A percentile compares a stretch with the other conserved stretches of the same genome.
Conservation (phyloP, 1,139 yeast genomes). For the Taiozyma sp. region DNA sequence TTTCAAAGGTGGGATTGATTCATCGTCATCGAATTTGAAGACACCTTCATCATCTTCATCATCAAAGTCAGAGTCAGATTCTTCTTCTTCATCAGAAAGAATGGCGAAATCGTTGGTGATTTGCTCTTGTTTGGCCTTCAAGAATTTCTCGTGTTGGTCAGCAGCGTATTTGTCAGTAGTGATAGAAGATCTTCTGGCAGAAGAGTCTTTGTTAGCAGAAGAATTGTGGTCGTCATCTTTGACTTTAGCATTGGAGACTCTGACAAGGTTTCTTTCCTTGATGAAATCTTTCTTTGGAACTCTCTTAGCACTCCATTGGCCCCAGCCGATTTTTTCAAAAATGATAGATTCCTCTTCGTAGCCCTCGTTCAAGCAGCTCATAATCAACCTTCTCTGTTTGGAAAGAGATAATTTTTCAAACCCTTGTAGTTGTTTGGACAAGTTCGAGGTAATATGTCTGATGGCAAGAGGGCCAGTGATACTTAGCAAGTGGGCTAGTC, state of each 20-base stretch:
- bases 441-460: conserved; percentile 79
- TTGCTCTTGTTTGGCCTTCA: conserved; percentile 8
- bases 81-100: conserved; percentile 26
- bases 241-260: conserved; percentile 31
- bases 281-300: conserved; percentile 48
- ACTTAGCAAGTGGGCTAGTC: conserved; percentile 64
- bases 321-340: conserved; percentile 97
- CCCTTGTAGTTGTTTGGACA: conserved; percentile 70
- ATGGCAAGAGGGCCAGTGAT: conserved; percentile 87
- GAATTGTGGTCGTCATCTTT: conserved; percentile 30
- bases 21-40: conserved; percentile 44
- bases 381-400: conserved; percentile 84
- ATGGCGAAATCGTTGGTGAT: conserved; percentile 20
- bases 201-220: neutral
- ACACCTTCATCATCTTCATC: conserved; percentile 31
- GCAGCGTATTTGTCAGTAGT: conserved; percentile 29
- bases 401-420: conserved; percentile 79
- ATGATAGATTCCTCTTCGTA: conserved; percentile 61
- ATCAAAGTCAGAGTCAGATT: conserved; percentile 24
- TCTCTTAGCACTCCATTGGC: conserved; percentile 86
- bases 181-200: conserved; percentile 35
- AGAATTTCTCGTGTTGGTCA: conserved; percentile 21
- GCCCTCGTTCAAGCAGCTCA: conserved; percentile 79
- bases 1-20: conserved; percentile 23
- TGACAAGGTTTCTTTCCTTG: conserved; percentile 28